Base-by-base conservation (phyloP, 208 protist genomes). In the Leishmania guyanensis region DNA sequence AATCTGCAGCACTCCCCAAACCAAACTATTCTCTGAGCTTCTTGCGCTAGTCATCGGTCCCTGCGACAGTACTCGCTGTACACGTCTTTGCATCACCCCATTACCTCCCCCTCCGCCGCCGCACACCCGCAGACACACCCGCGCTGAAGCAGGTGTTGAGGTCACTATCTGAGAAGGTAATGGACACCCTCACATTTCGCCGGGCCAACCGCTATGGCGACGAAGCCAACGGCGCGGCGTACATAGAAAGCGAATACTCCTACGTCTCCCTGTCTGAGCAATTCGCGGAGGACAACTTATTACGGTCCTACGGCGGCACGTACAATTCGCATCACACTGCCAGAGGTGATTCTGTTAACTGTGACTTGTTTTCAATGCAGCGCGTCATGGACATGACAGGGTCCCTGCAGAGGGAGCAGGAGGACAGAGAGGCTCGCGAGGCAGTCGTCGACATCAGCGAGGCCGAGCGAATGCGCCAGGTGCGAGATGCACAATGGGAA, bases 401-500 rank as follows among this genome's bases (percentile, higher is more conserved):
- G 22, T 17, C 69, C 12, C 74, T 88, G 62, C 80, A 90, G 65
- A 66, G 58, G 22, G 72, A 77, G 22, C 75, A 90, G 71, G 77
- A 81, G 10, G 22, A 33, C 1, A 22, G 6, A n/a, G 86, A 87
- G 77, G 65, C 60, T 39, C 46, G 50, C 6, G 60, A 36, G 33
- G 22, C n/a, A 50, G 54, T 53, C 43, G 51, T 72, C 36, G 66
- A 12, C 0, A 60, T 29, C 22, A 29, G 9, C 14, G 70, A 77
- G 60, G 84, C 79, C 48, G 75, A 81, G 50, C 78, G 85, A 16
- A 36, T 82, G 70, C 84, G 75, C 26, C 39, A 39, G 29, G 48
- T 84, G 26, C 85, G 88, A 50, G 80, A 86, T 29, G 70, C 66
- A n/a, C 71, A 79, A 33, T 91, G 88, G 88, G 79, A 75, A 48